phyloP scores from a whole-genome alignment of 1,284 basidiomycete genomes.

The Trichosporon coremiiforme region DNA sequence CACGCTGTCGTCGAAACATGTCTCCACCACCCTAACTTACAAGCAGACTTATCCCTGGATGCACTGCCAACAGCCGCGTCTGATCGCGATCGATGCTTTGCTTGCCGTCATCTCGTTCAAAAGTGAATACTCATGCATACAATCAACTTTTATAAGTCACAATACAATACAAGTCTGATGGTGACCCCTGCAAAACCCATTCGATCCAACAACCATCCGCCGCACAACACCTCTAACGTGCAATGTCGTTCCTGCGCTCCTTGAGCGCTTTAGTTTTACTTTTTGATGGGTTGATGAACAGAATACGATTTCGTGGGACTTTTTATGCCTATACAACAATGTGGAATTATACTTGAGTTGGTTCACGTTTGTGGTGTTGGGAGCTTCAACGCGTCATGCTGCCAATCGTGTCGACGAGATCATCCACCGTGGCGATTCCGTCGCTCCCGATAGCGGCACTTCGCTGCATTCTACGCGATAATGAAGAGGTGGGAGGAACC shows the following conservation, averaged over 20 bases:
- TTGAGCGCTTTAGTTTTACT: not conserved
- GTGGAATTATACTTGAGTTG: slow-evolving; percentile 11
- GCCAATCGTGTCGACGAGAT: slow-evolving; percentile 19
- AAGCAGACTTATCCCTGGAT: too few species aligned
- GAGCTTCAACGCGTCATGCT: slow-evolving; percentile 5
- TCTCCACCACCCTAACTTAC: too few species aligned
- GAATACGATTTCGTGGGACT: not conserved
- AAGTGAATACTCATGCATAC: slow-evolving; percentile 17
- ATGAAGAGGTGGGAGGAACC: slow-evolving; percentile 20
- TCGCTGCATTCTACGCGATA: slow-evolving; percentile 25
- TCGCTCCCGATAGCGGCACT: slow-evolving; percentile 18
- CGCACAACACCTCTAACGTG: slow-evolving; percentile 9
- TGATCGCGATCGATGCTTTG: too few species aligned
- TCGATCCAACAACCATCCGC: slow-evolving; percentile 6
- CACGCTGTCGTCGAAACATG: too few species aligned
- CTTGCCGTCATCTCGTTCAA: not conserved
- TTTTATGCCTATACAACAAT: slow-evolving; percentile 17
- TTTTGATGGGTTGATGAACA: slow-evolving; percentile 6
- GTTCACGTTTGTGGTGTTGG: not conserved
- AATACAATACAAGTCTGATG: slow-evolving; percentile 1
- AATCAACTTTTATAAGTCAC: slow-evolving; percentile 11
- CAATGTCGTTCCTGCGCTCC: not conserved
- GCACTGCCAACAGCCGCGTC: too few species aligned
- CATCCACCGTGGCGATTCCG: slow-evolving; percentile 22
- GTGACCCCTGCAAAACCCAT: slow-evolving; percentile 1